Evolutionary conservation across 2,329 filamentous ascomycete species (phyloP).

Genomic region (Colletotrichum tamarilloi): DNA sequence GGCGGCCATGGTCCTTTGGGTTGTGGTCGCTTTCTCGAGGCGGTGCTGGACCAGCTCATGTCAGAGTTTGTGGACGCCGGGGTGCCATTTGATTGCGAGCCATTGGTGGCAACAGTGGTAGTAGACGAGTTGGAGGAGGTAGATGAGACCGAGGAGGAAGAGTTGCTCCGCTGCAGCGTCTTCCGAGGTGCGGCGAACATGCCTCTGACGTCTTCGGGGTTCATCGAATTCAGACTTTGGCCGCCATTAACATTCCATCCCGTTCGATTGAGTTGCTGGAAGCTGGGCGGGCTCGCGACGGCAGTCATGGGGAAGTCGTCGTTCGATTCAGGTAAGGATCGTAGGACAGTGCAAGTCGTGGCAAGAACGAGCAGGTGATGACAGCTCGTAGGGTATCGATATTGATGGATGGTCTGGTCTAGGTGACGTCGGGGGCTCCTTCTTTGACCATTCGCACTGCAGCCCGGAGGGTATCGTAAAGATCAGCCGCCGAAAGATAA

Average conservation of each 20-base stretch:
- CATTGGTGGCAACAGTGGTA: slow-evolving; percentile 72
- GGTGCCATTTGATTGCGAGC: slow-evolving; percentile 71
- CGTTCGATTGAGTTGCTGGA: slow-evolving; percentile 72
- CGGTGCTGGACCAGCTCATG: slow-evolving; percentile 61
- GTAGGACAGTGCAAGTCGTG: slow-evolving; percentile 11
- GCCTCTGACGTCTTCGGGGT: slow-evolving; percentile 84
- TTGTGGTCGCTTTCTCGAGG: slow-evolving; percentile 63
- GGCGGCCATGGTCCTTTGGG: slow-evolving; percentile 62
- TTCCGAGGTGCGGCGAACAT: slow-evolving; percentile 89
- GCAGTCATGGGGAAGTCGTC: slow-evolving; percentile 69
- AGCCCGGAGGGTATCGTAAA: slow-evolving; percentile 16
- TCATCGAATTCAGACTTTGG: slow-evolving; percentile 72
- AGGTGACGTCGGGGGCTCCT: slow-evolving; percentile 11
- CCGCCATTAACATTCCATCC: slow-evolving; percentile 73
- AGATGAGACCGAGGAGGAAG: slow-evolving; percentile 86
- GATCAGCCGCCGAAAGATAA: neutral
- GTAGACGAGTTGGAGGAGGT: slow-evolving; percentile 68
- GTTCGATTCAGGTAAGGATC: neutral
- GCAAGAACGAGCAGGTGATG: slow-evolving; percentile 9
- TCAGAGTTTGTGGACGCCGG: slow-evolving; percentile 59
- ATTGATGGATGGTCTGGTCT: slow-evolving; percentile 6
- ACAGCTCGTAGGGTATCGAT: slow-evolving; percentile 4
- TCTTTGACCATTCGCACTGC: slow-evolving; percentile 32
- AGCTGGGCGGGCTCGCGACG: slow-evolving; percentile 73
- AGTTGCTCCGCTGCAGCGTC: slow-evolving; percentile 86